Percentiles rank a stretch among this genome's conserved stretches.
phyloP scores from a whole-genome alignment of 2,329 filamentous ascomycete species.

The Rosellinia necatrix region DNA sequence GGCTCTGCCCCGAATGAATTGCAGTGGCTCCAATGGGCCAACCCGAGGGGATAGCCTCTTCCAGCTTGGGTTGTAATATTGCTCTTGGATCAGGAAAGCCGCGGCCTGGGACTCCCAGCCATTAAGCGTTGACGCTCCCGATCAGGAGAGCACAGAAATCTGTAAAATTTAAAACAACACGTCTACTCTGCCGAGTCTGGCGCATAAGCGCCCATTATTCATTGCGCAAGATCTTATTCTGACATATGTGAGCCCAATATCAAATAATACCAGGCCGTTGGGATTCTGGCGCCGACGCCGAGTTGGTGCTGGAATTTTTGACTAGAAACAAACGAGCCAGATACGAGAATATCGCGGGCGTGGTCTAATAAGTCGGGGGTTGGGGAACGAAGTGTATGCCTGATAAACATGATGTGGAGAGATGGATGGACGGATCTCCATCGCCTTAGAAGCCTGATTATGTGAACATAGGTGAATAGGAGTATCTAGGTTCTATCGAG shows the following conservation, averaged over 20 bases:
- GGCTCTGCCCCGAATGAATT: background rate
- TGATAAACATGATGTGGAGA: too few relatives aligned
- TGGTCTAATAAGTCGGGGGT: background rate
- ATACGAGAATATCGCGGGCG: background rate
- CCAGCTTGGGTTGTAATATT: background rate
- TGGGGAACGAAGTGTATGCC: constrained; percentile 7
- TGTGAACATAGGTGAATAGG: too few relatives aligned
- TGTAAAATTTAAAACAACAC: constrained; percentile 8
- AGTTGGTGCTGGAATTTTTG: too few relatives aligned
- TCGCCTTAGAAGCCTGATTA: too few relatives aligned
- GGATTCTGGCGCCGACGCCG: too few relatives aligned
- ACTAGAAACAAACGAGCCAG: background rate
- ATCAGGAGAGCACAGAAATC: background rate
- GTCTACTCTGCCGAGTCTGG: constrained; percentile 1
- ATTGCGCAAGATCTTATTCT: background rate
- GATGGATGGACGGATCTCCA: too few relatives aligned
- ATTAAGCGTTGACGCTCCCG: background rate
- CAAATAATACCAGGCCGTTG: background rate
- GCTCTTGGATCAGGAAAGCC: background rate
- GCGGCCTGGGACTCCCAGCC: background rate
- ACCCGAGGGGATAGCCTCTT: background rate
- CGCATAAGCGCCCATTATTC: background rate
- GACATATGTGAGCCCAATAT: background rate
- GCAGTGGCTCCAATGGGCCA: background rate
- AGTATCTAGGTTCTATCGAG: too few relatives aligned